Percentiles rank a stretch among this genome's conserved stretches.
Conservation (phyloP, 2,329 filamentous ascomycete species). For the Dothiorella sarmentorum region DNA sequence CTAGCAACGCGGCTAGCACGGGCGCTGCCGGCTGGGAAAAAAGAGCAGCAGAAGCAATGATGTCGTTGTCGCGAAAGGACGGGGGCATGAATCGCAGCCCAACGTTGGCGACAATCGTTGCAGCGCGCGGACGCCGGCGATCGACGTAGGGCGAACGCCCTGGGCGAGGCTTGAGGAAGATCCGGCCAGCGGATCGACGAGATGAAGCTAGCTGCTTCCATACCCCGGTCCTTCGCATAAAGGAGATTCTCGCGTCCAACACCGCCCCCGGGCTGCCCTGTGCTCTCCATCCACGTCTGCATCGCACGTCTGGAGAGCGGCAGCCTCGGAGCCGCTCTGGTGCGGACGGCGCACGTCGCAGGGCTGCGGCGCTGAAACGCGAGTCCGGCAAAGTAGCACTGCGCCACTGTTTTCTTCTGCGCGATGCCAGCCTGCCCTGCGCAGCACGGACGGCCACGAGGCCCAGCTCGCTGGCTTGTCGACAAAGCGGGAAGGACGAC, state of each 20-base stretch:
- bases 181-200: slow-evolving; percentile 14
- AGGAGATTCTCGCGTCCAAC: slow-evolving; percentile 10
- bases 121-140: not conserved
- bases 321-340: slow-evolving; percentile 2
- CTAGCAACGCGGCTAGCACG: not conserved
- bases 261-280: too few species aligned
- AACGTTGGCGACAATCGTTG: not conserved
- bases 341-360: not conserved
- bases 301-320: not conserved
- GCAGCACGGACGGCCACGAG: slow-evolving; percentile 1
- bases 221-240: slow-evolving; percentile 9
- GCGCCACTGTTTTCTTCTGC: slow-evolving; percentile 1
- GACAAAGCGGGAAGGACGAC: slow-evolving; percentile 7
- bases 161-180: slow-evolving; percentile 15
- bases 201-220: not conserved
- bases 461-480: not conserved
- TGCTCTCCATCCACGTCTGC: not conserved
- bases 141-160: slow-evolving; percentile 13
- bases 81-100: slow-evolving; percentile 15
- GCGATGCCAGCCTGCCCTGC: not conserved
- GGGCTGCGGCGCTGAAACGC: too few species aligned
- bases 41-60: not conserved
- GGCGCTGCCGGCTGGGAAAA: not conserved
- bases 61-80: not conserved
- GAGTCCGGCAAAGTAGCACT: too few species aligned